These are phyloP conservation scores for Pseudocercospora vitis DNA, from an alignment of 2,329 filamentous ascomycete genomes.

Conservation along the genomic window DNA sequence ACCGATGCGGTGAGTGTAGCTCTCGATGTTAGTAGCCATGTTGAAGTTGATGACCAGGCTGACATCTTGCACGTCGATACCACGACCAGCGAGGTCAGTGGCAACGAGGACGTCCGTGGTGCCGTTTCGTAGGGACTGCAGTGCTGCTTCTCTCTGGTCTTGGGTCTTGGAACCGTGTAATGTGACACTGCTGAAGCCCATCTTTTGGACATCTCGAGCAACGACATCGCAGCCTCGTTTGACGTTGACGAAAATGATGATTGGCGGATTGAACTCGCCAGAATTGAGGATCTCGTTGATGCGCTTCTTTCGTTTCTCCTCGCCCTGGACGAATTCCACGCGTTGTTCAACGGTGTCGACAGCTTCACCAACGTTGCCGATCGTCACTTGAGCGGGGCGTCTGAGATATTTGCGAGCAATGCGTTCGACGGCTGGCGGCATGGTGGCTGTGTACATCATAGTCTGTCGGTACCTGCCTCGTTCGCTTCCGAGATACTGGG, in stretches of 20 bases:
- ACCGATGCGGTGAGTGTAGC: constrained; percentile 94
- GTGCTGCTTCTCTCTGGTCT: constrained; percentile 91
- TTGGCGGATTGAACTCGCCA: constrained; percentile 77
- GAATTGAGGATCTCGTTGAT: constrained; percentile 85
- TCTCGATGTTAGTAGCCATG: constrained; percentile 91
- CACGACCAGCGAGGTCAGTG: constrained; percentile 90
- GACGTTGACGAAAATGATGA: constrained; percentile 99
- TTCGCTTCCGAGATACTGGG: constrained; percentile 65
- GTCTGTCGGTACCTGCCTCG: constrained; percentile 88
- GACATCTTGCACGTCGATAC: constrained; percentile 96
- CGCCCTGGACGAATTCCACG: constrained; percentile 84
- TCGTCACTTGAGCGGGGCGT: constrained; percentile 87
- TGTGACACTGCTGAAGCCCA: constrained; percentile 87
- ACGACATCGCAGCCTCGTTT: constrained; percentile 98
- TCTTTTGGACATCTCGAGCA: constrained; percentile 87
- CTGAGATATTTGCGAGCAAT: constrained; percentile 97
- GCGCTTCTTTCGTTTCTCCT: constrained; percentile 95
- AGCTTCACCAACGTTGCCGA: constrained; percentile 90
- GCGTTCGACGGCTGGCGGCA: constrained; percentile 87
- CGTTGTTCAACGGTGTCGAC: constrained; percentile 98
- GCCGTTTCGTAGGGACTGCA: constrained; percentile 79
- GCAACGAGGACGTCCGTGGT: constrained; percentile 86
- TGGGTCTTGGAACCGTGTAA: constrained; percentile 96
- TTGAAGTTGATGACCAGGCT: constrained; percentile 97
- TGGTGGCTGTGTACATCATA: constrained; percentile 99